Conservation (phyloP, 495 filamentous ascomycete species). For the Hypoxylon trugodes region DNA sequence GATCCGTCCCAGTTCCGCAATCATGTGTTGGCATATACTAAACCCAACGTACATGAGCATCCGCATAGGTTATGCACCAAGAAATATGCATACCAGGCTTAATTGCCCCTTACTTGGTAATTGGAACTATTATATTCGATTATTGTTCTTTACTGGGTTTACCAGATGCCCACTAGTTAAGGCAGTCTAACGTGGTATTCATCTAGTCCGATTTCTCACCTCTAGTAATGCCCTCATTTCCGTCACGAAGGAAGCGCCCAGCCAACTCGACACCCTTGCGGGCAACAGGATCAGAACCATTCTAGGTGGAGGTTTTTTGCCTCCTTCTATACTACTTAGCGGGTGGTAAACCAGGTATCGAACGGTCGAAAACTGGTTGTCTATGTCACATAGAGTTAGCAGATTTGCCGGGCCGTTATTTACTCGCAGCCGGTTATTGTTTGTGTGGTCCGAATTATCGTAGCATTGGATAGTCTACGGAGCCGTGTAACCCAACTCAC, state of each 20-base stretch:
- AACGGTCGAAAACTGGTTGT: constrained; percentile 3
- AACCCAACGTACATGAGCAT: too few species aligned
- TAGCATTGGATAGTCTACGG: too few species aligned
- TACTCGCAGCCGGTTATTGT: background rate
- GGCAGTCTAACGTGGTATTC: background rate
- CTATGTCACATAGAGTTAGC: constrained; percentile 20
- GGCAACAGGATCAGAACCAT: background rate
- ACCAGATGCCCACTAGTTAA: too few species aligned
- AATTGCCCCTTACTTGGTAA: too few species aligned
- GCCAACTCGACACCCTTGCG: background rate
- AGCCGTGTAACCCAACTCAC: constrained; percentile 6
- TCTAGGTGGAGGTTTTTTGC: constrained; percentile 8
- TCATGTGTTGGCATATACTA: too few species aligned
- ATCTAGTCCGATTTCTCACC: background rate
- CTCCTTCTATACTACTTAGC: background rate
- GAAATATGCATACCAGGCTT: too few species aligned
- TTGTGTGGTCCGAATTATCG: too few species aligned
- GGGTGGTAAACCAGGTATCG: background rate
- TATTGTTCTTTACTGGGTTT: too few species aligned
- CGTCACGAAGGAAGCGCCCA: background rate
- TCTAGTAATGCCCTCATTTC: background rate
- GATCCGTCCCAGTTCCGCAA: too few species aligned
- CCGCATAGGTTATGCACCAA: too few species aligned
- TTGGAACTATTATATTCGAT: too few species aligned
- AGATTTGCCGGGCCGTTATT: constrained; percentile 1